These are phyloP conservation scores for Cutaneotrichosporon sp. DNA, from an alignment of 1,284 basidiomycete species.

Conservation along the genomic window DNA sequence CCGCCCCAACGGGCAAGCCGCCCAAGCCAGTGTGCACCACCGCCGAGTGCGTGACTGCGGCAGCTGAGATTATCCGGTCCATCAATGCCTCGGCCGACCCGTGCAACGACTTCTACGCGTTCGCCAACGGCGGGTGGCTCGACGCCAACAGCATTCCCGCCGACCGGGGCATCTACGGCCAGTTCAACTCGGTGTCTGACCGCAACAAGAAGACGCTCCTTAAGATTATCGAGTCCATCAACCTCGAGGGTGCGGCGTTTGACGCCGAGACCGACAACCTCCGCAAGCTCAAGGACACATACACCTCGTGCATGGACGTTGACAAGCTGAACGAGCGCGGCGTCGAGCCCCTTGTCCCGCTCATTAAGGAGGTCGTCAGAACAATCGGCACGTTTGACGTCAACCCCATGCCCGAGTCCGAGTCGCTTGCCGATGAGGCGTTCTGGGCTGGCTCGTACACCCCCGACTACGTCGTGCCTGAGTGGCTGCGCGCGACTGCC, in stretches of 20 bases:
- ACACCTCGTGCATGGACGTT: conserved; percentile 81
- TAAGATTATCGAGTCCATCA: conserved; percentile 52
- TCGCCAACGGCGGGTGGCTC: conserved; percentile 80
- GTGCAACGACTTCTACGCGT: conserved; percentile 94
- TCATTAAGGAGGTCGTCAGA: conserved; percentile 52
- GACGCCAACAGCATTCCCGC: conserved; percentile 76
- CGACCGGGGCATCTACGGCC: conserved; percentile 67
- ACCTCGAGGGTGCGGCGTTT: conserved; percentile 3
- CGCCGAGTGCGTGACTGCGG: conserved; percentile 76
- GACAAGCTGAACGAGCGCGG: conserved; percentile 55
- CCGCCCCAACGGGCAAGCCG: conserved; percentile 44
- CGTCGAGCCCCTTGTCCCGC: conserved; percentile 53
- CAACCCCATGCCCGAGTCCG: conserved; percentile 31
- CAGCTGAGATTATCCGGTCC: conserved; percentile 76
- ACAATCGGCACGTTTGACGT: conserved; percentile 47
- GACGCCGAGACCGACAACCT: conserved; percentile 67
- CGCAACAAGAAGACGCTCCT: conserved; percentile 55
- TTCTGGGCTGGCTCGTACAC: conserved; percentile 39
- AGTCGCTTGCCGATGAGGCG: conserved; percentile 9
- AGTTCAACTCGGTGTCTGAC: conserved; percentile 53
- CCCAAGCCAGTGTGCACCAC: conserved; percentile 65
- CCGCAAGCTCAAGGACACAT: conserved; percentile 75
- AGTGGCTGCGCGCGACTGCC: conserved; percentile 30
- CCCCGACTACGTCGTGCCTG: conserved; percentile 39
- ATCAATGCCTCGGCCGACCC: conserved; percentile 84